Evolutionary conservation across 1,284 basidiomycete species (phyloP), one percentile per base, ranked within the genome.

Genomic region (Malassezia vespertilionis): DNA sequence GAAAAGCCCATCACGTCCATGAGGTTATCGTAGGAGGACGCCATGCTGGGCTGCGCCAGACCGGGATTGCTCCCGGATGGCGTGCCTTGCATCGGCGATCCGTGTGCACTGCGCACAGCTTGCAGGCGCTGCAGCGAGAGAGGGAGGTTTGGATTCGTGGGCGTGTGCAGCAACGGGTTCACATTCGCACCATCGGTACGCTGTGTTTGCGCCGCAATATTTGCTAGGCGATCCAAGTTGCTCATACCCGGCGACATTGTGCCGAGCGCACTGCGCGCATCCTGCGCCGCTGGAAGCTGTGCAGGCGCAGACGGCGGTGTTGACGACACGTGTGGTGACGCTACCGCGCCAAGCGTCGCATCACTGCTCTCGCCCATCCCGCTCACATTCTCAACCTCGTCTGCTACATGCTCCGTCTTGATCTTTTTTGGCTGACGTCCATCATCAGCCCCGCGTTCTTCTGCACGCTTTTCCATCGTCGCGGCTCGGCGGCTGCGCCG

Each of bases 1-100:
- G 63, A 58, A 12, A 53, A 52, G 5, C 63, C 60, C 56, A 68
- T 58, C 21, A 65, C 60, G 46, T 68, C 65, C 20, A 61, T 57
- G 3, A 67, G 43, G 28, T 58, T 57, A 40, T 67, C 65, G 24
- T 61, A 52, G 8, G 36, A 14, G 15, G 21, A 20, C 27, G 36
- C 23, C 3, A 9, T 12, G n/a, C n/a, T n/a, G 8, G 31, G 31
- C 23, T 40, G 40, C 21, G 39, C 31, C 20, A 26, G 27, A 12
- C 22, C 33, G 17, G 38, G 17, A 11, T 22, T 23, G 23, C 14
- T 23, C 11, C 14, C 11, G 4, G 36, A n/a, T n/a, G 39, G 26
- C 31, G 39, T 33, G n/a, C 22, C 21, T 15, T 12, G 15, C 26
- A 20, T 22, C 18, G 39, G 39, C 39, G 39, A 40, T 7, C 27